Percentiles rank a stretch among this genome's conserved stretches.
Conservation (phyloP, 768 basidiomycete genomes). For the Hericium erinaceus region DNA sequence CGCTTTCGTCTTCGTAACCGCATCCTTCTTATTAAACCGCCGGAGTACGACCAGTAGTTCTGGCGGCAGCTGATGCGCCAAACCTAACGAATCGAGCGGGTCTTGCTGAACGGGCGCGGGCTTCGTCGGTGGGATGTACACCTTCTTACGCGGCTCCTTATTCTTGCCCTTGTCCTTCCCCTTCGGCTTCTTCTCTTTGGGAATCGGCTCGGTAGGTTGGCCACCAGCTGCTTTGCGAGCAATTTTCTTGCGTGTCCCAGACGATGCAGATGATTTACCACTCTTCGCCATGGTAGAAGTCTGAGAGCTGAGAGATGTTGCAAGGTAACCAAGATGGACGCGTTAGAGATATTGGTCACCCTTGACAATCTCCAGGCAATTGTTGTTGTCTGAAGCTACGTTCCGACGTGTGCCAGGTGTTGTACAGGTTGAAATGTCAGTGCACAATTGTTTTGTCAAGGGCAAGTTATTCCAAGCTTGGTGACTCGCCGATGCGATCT, state of each 20-base stretch:
- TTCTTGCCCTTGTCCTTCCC: constrained; percentile 41
- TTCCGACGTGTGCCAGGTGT: too few relatives aligned
- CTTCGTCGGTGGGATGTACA: constrained; percentile 81
- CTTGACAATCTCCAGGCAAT: too few relatives aligned
- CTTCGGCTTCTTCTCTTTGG: constrained; percentile 39
- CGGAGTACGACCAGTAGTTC: constrained; percentile 78
- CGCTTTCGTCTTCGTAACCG: constrained; percentile 73
- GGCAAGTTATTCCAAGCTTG: too few relatives aligned
- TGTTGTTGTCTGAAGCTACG: too few relatives aligned
- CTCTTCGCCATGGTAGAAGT: not conserved
- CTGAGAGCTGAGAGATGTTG: too few relatives aligned
- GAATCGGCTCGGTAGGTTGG: constrained; percentile 24
- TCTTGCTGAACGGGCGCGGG: constrained; percentile 67
- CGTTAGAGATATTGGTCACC: too few relatives aligned
- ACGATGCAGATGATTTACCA: constrained; percentile 68
- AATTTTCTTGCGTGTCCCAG: constrained; percentile 90
- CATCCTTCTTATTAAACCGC: constrained; percentile 82
- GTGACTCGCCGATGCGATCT: too few relatives aligned
- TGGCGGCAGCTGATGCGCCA: constrained; percentile 64
- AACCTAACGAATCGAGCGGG: constrained; percentile 78
- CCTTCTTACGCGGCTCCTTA: constrained; percentile 67
- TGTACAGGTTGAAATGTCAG: too few relatives aligned
- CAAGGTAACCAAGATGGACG: too few relatives aligned
- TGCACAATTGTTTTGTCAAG: too few relatives aligned
- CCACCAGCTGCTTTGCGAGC: constrained; percentile 54